Conservation (phyloP, 2,329 filamentous ascomycete genomes). For the Akanthomyces uredinophilus region DNA sequence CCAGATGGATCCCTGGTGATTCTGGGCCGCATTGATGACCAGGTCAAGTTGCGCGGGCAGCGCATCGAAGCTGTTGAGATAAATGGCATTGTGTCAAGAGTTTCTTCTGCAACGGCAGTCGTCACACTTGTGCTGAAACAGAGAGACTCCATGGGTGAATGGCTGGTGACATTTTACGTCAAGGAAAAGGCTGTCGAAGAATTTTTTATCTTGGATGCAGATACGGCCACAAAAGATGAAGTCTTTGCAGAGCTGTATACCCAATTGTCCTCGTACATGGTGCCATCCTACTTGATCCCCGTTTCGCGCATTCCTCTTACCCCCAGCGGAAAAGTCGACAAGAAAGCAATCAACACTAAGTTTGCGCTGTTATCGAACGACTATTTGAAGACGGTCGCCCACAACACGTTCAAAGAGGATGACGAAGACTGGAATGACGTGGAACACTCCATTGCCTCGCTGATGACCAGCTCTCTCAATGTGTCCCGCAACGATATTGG, state of each 20-base stretch:
- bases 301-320: constrained; percentile 67
- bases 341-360: constrained; percentile 41
- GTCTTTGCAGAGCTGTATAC: constrained; percentile 52
- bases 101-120: constrained; percentile 52
- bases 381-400: constrained; percentile 36
- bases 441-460: constrained; percentile 52
- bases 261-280: constrained; percentile 68
- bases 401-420: constrained; percentile 24
- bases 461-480: constrained; percentile 47
- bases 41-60: constrained; percentile 77
- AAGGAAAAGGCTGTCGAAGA: constrained; percentile 25
- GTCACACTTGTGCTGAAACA: constrained; percentile 54
- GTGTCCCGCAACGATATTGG: constrained; percentile 43
- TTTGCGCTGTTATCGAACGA: constrained; percentile 43
- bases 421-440: constrained; percentile 43
- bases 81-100: constrained; percentile 54
- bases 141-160: constrained; percentile 35
- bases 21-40: constrained; percentile 67
- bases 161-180: constrained; percentile 67
- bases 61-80: constrained; percentile 76
- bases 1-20: constrained; percentile 71
- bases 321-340: constrained; percentile 69
- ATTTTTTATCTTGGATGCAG: constrained; percentile 35
- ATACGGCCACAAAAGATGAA: constrained; percentile 30
- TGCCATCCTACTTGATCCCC: constrained; percentile 69